A percentile compares a stretch with the other conserved stretches of the same genome.
phyloP scores from a whole-genome alignment of 129 eudicot genomes.

The Mikania micrantha region DNA sequence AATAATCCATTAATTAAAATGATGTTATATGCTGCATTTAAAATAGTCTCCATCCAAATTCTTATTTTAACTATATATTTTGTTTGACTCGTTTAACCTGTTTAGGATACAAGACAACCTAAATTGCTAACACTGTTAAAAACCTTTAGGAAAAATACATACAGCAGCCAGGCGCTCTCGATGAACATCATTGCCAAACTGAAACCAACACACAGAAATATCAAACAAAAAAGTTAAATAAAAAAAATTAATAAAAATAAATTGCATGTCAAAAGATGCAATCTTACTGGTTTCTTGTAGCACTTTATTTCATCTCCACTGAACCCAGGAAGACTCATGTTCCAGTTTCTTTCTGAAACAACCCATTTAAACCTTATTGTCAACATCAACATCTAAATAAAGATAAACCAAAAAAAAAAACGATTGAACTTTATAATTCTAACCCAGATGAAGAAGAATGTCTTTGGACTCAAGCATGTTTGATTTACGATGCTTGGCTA shows the following conservation, averaged over 20 bases:
- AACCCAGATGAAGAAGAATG: slow-evolving; percentile 85
- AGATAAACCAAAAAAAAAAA: background rate
- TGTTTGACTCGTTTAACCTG: background rate
- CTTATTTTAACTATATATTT: too few relatives aligned
- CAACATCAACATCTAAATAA: slow-evolving; percentile 1
- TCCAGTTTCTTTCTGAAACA: slow-evolving; percentile 84
- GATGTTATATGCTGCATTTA: background rate
- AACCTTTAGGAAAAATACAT: slow-evolving; percentile 20
- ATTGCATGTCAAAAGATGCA: background rate
- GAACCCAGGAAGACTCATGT: slow-evolving; percentile 89
- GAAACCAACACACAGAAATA: slow-evolving; percentile 20
- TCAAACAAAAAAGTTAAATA: background rate
- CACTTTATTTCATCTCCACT: slow-evolving; percentile 84
- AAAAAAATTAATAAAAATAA: background rate
- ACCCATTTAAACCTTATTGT: background rate
- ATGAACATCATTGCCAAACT: slow-evolving; percentile 70
- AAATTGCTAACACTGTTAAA: background rate
- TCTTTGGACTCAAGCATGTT: slow-evolving; percentile 85
- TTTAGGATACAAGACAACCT: background rate
- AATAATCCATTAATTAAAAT: too few relatives aligned
- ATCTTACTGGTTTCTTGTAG: slow-evolving; percentile 76
- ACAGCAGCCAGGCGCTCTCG: slow-evolving; percentile 81
- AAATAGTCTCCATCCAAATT: background rate
- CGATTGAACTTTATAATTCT: slow-evolving; percentile 16
- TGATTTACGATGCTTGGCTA: slow-evolving; percentile 97